These are phyloP conservation scores for Sugiyamaella xylanicola DNA, from an alignment of 1,139 yeast species.

Conservation along the genomic window DNA sequence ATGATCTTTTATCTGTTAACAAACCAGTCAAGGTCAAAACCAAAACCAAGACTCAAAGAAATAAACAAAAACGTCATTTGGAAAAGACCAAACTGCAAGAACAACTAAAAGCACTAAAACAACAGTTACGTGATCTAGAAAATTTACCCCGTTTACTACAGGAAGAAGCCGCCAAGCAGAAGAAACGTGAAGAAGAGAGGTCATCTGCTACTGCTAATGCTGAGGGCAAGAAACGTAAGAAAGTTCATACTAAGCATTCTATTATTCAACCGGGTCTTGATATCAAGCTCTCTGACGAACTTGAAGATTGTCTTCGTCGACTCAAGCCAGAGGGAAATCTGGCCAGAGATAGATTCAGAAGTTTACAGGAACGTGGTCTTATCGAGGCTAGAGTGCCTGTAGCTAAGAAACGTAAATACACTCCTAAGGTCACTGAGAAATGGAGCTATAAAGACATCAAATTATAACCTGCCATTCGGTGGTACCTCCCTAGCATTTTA, in stretches of 20 bases:
- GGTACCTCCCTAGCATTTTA: no score
- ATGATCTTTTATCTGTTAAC: constrained; percentile 59
- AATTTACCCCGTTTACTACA: constrained; percentile 40
- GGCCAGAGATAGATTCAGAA: constrained; percentile 78
- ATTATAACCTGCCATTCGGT: constrained; percentile 40
- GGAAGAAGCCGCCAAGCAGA: constrained; percentile 30
- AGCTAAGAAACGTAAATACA: constrained; percentile 62
- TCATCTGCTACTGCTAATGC: constrained; percentile 13
- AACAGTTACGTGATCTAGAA: constrained; percentile 56
- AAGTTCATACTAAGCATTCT: constrained; percentile 52
- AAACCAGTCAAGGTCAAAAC: constrained; percentile 67
- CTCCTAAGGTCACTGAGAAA: constrained; percentile 79
- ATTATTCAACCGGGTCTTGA: constrained; percentile 70
- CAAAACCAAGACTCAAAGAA: constrained; percentile 78
- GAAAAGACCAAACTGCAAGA: constrained; percentile 58
- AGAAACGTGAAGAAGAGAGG: constrained; percentile 36
- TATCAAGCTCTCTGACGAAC: constrained; percentile 85
- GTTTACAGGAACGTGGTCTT: constrained; percentile 79
- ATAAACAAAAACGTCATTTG: constrained; percentile 66
- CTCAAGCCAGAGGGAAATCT: constrained; percentile 90
- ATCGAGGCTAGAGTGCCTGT: constrained; percentile 81
- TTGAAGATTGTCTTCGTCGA: constrained; percentile 79
- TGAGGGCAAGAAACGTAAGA: constrained; percentile 36
- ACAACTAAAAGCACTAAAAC: constrained; percentile 63
- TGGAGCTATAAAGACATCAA: constrained; percentile 92